Conservation (phyloP, 352 stramenopile genomes). For the Pythium brachiatum region DNA sequence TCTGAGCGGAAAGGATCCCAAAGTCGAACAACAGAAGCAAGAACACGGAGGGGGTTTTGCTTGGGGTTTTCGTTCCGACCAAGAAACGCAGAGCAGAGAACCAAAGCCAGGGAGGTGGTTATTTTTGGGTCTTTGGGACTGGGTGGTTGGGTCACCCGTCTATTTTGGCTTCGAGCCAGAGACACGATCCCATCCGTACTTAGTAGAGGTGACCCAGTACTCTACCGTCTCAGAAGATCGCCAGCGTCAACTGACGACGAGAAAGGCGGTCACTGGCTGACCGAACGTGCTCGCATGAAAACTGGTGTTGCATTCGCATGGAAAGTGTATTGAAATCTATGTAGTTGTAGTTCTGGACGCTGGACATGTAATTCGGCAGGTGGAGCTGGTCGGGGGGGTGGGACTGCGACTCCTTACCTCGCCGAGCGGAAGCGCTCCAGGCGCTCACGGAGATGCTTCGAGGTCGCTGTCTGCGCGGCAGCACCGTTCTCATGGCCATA, state of each 20-base stretch:
- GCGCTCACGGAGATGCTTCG: conserved; percentile 21
- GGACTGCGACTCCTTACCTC: conserved; percentile 7
- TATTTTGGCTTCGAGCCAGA: not conserved
- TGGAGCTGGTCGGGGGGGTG: not conserved
- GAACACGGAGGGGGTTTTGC: not conserved
- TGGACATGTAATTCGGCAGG: not conserved
- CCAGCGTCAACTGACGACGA: not conserved
- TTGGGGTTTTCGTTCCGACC: not conserved
- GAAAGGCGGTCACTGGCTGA: not conserved
- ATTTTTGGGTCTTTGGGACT: not conserved
- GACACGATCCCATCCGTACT: not conserved
- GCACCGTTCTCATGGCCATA: conserved; percentile 11
- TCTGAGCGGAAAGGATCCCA: not conserved
- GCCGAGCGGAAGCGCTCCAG: conserved; percentile 17
- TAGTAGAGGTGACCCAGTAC: not conserved
- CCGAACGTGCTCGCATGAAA: too few relatives aligned
- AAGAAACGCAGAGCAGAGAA: not conserved
- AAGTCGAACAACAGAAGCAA: not conserved
- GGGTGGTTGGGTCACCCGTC: not conserved
- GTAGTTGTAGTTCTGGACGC: not conserved
- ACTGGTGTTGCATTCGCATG: too few relatives aligned
- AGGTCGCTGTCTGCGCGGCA: conserved; percentile 4
- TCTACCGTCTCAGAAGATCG: not conserved
- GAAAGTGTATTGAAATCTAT: not conserved
- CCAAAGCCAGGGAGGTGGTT: not conserved